Conservation (phyloP, 2,329 filamentous ascomycete genomes). For the Scopulariopsis brevicaulis region DNA sequence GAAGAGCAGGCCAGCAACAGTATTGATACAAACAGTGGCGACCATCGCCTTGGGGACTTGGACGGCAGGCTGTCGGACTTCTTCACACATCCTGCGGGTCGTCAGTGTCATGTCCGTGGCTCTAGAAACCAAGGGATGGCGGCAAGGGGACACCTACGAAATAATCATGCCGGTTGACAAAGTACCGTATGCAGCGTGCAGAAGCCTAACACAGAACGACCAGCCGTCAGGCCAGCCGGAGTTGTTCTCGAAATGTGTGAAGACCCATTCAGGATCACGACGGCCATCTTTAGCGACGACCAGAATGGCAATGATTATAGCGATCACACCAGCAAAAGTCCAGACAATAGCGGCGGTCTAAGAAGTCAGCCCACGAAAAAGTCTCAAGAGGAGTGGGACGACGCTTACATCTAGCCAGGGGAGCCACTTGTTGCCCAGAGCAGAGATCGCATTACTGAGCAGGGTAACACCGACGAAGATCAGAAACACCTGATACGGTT, state of each 20-base stretch:
- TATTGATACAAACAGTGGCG: slow-evolving; percentile 54
- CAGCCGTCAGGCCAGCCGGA: slow-evolving; percentile 62
- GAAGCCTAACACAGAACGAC: slow-evolving; percentile 62
- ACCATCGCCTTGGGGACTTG: slow-evolving; percentile 68
- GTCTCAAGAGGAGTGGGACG: background rate
- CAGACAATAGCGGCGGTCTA: slow-evolving; percentile 63
- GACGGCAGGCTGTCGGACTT: slow-evolving; percentile 51
- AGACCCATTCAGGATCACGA: slow-evolving; percentile 49
- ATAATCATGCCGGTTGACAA: slow-evolving; percentile 74
- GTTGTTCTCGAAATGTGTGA: slow-evolving; percentile 54
- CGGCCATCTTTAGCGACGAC: slow-evolving; percentile 59
- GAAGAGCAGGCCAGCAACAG: slow-evolving; percentile 53
- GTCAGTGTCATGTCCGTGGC: no score
- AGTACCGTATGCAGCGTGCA: slow-evolving; percentile 63
- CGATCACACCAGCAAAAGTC: slow-evolving; percentile 61
- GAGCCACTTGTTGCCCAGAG: slow-evolving; percentile 55
- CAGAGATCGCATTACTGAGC: slow-evolving; percentile 52
- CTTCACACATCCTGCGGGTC: slow-evolving; percentile 50
- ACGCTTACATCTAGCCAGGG: slow-evolving; percentile 56
- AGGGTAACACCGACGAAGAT: slow-evolving; percentile 61
- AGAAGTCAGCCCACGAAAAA: background rate
- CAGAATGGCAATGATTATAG: slow-evolving; percentile 50
- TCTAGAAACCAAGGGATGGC: no score
- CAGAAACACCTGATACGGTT: slow-evolving; percentile 55
- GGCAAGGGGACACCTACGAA: slow-evolving; percentile 20